Evolutionary conservation across 768 basidiomycete genomes (phyloP).

Genomic region (Leccinum obscurum): DNA sequence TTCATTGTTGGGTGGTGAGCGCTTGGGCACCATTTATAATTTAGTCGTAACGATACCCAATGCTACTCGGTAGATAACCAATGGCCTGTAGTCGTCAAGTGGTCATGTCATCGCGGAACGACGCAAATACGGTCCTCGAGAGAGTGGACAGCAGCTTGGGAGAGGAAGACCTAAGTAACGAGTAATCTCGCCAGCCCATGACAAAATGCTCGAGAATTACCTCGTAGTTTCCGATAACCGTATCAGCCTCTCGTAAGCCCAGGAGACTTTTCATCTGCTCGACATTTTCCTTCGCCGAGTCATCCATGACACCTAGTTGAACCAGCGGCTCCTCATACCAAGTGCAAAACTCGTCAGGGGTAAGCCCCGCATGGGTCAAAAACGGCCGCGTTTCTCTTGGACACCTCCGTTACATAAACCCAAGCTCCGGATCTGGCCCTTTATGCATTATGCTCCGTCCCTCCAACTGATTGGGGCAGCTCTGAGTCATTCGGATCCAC

Average conservation of each 20-base stretch:
- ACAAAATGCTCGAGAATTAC: too few relatives aligned
- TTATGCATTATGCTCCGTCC: slow-evolving; percentile 87
- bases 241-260: too few relatives aligned
- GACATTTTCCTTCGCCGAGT: too few relatives aligned
- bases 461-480: slow-evolving; percentile 87
- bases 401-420: slow-evolving; percentile 71
- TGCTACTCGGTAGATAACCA: too few relatives aligned
- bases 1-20: not conserved
- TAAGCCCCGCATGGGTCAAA: slow-evolving; percentile 53
- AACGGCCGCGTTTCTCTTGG: slow-evolving; percentile 49
- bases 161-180: too few relatives aligned
- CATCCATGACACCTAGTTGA: slow-evolving; percentile 24
- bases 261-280: too few relatives aligned
- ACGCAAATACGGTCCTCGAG: slow-evolving; percentile 89
- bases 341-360: slow-evolving; percentile 81
- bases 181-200: too few relatives aligned
- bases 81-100: too few relatives aligned
- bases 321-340: slow-evolving; percentile 74
- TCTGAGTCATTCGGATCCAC: slow-evolving; percentile 95
- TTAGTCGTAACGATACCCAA: too few relatives aligned
- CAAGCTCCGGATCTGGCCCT: slow-evolving; percentile 83
- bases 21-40: too few relatives aligned
- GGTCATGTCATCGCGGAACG: slow-evolving; percentile 49
- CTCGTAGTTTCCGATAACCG: too few relatives aligned
- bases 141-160: slow-evolving; percentile 33